phyloP scores from a whole-genome alignment of 75 land plant species.

The Chamaecyparis obtusa region DNA sequence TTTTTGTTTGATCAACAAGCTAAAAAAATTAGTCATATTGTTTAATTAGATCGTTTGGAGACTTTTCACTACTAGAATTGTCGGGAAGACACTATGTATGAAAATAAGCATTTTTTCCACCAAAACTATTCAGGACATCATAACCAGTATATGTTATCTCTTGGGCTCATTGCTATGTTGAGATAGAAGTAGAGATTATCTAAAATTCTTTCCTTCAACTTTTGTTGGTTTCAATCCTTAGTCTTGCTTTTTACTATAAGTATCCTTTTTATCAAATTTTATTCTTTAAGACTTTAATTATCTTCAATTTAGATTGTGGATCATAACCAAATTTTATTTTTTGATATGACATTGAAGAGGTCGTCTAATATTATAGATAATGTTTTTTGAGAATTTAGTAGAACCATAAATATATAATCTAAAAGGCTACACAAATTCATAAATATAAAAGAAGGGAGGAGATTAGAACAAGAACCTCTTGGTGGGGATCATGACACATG shows the following conservation, averaged over 20 bases:
- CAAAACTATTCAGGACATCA: neutral
- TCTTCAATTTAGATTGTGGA: neutral
- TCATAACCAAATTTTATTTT: neutral
- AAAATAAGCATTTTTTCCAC: too few species aligned
- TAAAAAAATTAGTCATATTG: too few species aligned
- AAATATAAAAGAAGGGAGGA: conserved; percentile 90
- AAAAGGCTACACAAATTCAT: conserved; percentile 96
- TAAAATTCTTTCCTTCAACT: neutral
- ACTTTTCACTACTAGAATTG: too few species aligned
- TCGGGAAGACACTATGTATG: too few species aligned
- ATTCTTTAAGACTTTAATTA: neutral
- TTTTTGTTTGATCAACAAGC: too few species aligned
- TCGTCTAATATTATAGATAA: neutral
- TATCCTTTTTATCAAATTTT: neutral
- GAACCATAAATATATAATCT: conserved; percentile 89
- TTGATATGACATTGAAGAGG: neutral
- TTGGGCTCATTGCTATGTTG: neutral
- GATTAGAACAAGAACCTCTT: conserved; percentile 90
- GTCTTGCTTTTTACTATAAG: neutral
- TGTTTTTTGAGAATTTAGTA: conserved; percentile 64
- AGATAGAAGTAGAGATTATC: neutral
- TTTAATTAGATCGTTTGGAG: too few species aligned
- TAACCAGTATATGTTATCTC: neutral
- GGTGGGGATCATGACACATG: conserved; percentile 55
- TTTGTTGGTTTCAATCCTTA: neutral